Conservation (phyloP, 73 alveolate species). For the Diophrys sp. region DNA sequence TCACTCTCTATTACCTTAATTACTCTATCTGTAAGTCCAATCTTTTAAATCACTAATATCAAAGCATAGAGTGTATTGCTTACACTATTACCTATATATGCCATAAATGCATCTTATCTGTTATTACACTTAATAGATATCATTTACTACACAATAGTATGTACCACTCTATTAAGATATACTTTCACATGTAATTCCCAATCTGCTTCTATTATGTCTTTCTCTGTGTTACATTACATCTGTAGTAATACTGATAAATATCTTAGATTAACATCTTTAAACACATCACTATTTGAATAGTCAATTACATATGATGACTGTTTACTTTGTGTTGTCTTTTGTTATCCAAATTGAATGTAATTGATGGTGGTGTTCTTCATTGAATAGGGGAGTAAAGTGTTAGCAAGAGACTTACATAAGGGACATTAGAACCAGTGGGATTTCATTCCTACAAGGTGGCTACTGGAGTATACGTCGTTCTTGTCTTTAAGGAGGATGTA, state of each 20-base stretch:
- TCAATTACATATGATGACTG: neutral
- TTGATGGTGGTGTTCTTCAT: neutral
- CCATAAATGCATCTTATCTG: neutral
- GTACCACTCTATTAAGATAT: too few species aligned
- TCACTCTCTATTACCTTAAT: neutral
- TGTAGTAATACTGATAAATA: neutral
- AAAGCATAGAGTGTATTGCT: neutral
- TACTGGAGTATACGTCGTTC: constrained; percentile 18
- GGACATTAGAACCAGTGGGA: constrained; percentile 51
- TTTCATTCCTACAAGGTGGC: constrained; percentile 23
- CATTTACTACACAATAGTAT: too few species aligned
- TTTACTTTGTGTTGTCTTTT: too few species aligned
- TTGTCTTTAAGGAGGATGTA: constrained; percentile 9
- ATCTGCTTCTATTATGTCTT: neutral
- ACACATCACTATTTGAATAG: neutral
- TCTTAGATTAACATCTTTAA: neutral
- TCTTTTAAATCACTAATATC: neutral
- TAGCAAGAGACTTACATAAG: constrained; percentile 43
- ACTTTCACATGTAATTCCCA: neutral
- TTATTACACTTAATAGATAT: neutral
- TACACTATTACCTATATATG: neutral
- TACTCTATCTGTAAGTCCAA: neutral
- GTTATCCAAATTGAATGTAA: neutral
- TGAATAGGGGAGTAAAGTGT: constrained; percentile 45
- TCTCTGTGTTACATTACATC: neutral